Percentiles rank a stretch among this genome's conserved stretches.
phyloP scores from a whole-genome alignment of 805 yeast species.

The Zygotorulaspora danielsina region DNA sequence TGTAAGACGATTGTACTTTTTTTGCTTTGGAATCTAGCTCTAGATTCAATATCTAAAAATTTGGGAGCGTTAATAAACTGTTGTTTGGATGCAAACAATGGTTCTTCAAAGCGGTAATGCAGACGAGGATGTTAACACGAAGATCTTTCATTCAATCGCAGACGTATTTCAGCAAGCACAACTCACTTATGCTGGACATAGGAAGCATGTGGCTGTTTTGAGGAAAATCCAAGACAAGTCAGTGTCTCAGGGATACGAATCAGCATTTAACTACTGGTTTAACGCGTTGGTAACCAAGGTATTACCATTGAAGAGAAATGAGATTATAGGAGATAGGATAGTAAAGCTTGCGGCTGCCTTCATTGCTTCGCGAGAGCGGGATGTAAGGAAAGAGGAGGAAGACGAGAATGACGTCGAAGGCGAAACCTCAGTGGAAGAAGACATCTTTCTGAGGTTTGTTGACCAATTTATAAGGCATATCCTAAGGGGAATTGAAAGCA shows the following conservation, averaged over 20 bases:
- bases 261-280: constrained; percentile 57
- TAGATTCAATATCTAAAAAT: background rate
- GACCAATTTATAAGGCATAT: constrained; percentile 61
- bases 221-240: constrained; percentile 57
- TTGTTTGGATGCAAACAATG: background rate
- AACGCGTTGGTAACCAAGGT: constrained; percentile 60
- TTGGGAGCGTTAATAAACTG: background rate
- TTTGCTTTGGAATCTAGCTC: background rate
- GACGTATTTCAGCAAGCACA: constrained; percentile 81
- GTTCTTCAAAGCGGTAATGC: background rate
- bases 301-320: constrained; percentile 63
- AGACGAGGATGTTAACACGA: constrained; percentile 29
- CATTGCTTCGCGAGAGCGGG: constrained; percentile 45
- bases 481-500: constrained; percentile 73
- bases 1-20: too few species aligned
- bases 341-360: constrained; percentile 62
- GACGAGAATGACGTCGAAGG: constrained; percentile 14
- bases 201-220: constrained; percentile 63
- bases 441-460: constrained; percentile 49
- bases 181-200: constrained; percentile 64
- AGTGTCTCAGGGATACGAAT: constrained; percentile 47
- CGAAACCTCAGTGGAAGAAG: constrained; percentile 40
- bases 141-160: constrained; percentile 48
- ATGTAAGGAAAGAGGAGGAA: constrained; percentile 25
- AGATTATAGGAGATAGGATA: constrained; percentile 67